A percentile compares a stretch with the other conserved stretches of the same genome.
phyloP scores from a whole-genome alignment of 1,284 basidiomycete genomes.

The Ceratobasidium sp. region DNA sequence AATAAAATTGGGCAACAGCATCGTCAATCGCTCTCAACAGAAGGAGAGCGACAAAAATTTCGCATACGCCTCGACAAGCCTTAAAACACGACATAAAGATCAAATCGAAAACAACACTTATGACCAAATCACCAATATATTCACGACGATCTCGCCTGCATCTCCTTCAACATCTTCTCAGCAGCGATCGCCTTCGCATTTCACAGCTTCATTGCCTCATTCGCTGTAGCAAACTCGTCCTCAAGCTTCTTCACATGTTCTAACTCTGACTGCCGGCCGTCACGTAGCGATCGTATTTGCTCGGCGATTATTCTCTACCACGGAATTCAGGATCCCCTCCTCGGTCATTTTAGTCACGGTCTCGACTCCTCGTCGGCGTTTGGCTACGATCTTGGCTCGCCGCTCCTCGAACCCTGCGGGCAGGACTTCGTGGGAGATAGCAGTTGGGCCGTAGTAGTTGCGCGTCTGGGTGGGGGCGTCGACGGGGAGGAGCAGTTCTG shows the following conservation, averaged over 20 bases:
- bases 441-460: constrained; percentile 68
- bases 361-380: constrained; percentile 45
- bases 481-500: constrained; percentile 66
- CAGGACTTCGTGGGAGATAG: constrained; percentile 70
- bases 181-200: constrained; percentile 62
- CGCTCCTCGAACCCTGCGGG: constrained; percentile 63
- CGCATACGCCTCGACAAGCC: background rate
- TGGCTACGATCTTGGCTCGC: constrained; percentile 55
- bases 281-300: constrained; percentile 86
- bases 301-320: constrained; percentile 80
- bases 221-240: constrained; percentile 62
- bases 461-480: constrained; percentile 71
- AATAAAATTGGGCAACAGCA: no score
- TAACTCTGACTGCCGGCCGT: constrained; percentile 79
- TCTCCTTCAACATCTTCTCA: constrained; percentile 41
- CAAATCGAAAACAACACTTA: background rate
- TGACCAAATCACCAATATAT: background rate
- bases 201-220: constrained; percentile 69
- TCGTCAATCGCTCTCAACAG: no score
- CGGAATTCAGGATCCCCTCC: constrained; percentile 61
- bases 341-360: constrained; percentile 63
- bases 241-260: constrained; percentile 77
- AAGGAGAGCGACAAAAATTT: no score
- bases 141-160: background rate
- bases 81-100: background rate